These are phyloP conservation scores for Platanthera guangdongensis DNA, from an alignment of 106 monocot species.

Conservation along the genomic window DNA sequence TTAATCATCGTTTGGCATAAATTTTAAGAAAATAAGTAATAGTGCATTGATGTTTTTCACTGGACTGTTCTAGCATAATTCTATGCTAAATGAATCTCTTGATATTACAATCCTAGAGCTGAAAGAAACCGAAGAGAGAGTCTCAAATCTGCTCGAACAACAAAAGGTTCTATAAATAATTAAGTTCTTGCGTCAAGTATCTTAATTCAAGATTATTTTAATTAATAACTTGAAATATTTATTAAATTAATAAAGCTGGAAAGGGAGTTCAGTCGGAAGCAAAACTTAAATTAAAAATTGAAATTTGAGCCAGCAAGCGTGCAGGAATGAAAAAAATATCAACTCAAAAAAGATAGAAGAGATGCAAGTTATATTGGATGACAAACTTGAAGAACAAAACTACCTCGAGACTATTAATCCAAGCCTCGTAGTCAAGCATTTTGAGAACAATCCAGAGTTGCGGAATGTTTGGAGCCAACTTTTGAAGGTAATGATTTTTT, in stretches of 20 bases:
- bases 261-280: constrained; percentile 44
- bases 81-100: constrained; percentile 45
- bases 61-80: constrained; percentile 28
- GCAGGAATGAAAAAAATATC: constrained; percentile 40
- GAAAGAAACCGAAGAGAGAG: constrained; percentile 45
- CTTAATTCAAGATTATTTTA: background rate
- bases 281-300: constrained; percentile 73
- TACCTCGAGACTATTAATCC: background rate
- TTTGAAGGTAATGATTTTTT: background rate
- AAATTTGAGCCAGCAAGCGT: constrained; percentile 55
- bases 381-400: constrained; percentile 12
- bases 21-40: too few relatives aligned
- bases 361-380: constrained; percentile 28
- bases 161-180: constrained; percentile 41
- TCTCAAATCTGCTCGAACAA: constrained; percentile 48
- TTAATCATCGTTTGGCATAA: too few relatives aligned
- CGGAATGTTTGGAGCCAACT: background rate
- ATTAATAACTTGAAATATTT: constrained; percentile 1
- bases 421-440: background rate
- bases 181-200: background rate
- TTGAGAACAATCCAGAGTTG: background rate
- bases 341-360: constrained; percentile 28
- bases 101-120: constrained; percentile 43
- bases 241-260: constrained; percentile 38
- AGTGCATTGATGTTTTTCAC: background rate